Conservation (phyloP, 108 stramenopile species). For the Pseudonitzschia delicatissima region DNA sequence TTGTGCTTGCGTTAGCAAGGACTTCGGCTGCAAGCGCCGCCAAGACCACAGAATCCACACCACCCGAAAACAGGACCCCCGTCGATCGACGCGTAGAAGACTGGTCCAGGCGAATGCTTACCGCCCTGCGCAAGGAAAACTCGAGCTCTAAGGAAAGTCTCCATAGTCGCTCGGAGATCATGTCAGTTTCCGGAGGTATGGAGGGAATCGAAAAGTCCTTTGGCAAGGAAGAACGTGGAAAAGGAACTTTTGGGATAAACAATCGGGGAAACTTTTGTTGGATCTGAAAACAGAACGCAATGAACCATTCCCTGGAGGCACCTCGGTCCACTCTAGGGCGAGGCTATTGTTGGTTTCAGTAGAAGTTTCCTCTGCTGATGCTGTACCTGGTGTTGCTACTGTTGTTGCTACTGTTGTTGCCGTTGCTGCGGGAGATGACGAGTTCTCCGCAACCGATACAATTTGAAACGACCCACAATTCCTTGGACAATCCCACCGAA, state of each 20-base stretch:
- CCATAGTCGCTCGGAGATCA: slow-evolving; percentile 34
- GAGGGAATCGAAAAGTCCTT: slow-evolving; percentile 1
- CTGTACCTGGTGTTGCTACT: background rate
- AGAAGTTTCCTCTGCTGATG: background rate
- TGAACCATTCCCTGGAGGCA: slow-evolving; percentile 59
- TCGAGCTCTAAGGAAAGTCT: slow-evolving; percentile 34
- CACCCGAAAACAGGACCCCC: slow-evolving; percentile 95
- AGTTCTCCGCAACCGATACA: slow-evolving; percentile 16
- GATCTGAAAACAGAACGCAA: slow-evolving; percentile 34
- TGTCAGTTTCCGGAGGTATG: slow-evolving; percentile 4
- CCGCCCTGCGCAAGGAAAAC: slow-evolving; percentile 48
- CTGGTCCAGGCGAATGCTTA: slow-evolving; percentile 45
- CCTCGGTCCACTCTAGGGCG: slow-evolving; percentile 44
- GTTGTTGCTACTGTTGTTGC: background rate
- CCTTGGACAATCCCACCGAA: slow-evolving; percentile 23
- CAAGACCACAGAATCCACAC: slow-evolving; percentile 92
- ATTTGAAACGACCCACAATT: slow-evolving; percentile 33
- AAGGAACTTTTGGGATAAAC: background rate
- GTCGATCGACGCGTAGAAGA: slow-evolving; percentile 32
- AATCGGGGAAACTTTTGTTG: slow-evolving; percentile 7
- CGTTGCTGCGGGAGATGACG: background rate
- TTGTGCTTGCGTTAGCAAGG: background rate
- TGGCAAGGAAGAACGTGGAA: background rate
- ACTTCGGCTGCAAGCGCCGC: slow-evolving; percentile 83
- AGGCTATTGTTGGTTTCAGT: background rate